A percentile compares a stretch with the other conserved stretches of the same genome.
Evolutionary conservation across 2,329 filamentous ascomycete species (phyloP).

Genomic region (Pseudogymnoascus sp.): DNA sequence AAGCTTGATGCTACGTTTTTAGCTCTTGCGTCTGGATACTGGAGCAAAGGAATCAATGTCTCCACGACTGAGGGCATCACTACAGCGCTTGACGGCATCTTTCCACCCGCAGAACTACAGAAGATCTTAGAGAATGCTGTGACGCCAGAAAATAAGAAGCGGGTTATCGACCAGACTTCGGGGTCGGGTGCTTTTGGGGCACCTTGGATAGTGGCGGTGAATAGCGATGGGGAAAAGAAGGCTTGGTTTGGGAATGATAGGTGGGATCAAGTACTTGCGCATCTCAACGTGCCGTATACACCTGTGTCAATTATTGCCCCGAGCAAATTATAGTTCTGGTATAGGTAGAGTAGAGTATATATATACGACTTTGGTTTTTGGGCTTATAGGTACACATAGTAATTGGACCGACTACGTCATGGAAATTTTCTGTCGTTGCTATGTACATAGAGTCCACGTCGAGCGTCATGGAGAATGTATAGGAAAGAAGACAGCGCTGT

Average conservation of each 20-base stretch:
- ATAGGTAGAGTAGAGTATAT: neutral
- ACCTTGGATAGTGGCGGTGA: slow-evolving; percentile 17
- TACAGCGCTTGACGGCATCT: slow-evolving; percentile 13
- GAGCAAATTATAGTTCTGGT: neutral
- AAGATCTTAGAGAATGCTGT: slow-evolving; percentile 15
- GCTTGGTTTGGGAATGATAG: slow-evolving; percentile 20
- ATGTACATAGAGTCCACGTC: neutral
- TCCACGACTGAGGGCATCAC: slow-evolving; percentile 14
- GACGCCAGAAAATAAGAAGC: slow-evolving; percentile 17
- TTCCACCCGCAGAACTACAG: slow-evolving; percentile 11
- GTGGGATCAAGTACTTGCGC: slow-evolving; percentile 18
- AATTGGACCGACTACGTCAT: neutral
- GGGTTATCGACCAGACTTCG: slow-evolving; percentile 15
- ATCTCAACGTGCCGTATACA: slow-evolving; percentile 16
- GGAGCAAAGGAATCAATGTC: slow-evolving; percentile 16
- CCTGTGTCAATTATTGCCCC: slow-evolving; percentile 12
- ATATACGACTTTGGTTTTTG: neutral
- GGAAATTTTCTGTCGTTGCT: neutral
- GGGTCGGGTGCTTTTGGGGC: slow-evolving; percentile 17
- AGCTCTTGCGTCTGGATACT: slow-evolving; percentile 16
- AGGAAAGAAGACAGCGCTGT: neutral
- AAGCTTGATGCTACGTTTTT: slow-evolving; percentile 16
- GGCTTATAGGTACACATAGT: neutral
- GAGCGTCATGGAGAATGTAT: neutral
- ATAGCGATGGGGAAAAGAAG: slow-evolving; percentile 13